These are phyloP conservation scores for Medicago arabica DNA, from an alignment of 306 rosid genomes.

Conservation along the genomic window DNA sequence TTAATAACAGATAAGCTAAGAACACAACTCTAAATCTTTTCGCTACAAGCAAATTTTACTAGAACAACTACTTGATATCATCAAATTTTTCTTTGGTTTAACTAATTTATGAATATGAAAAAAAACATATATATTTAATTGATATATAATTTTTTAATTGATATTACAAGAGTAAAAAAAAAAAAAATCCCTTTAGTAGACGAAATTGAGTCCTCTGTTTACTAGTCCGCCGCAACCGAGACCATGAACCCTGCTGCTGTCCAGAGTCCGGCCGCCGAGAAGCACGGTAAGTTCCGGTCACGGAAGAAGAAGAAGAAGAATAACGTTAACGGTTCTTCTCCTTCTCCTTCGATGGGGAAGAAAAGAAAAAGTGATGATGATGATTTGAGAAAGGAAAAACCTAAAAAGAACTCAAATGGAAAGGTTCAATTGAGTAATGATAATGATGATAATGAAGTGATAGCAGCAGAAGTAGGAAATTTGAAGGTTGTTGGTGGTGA, in stretches of 20 bases:
- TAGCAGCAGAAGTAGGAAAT: conserved; percentile 16
- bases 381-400: conserved; percentile 44
- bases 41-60: too few species aligned
- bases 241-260: not conserved
- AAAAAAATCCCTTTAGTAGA: too few species aligned
- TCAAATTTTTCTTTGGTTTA: too few species aligned
- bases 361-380: conserved; percentile 54
- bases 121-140: too few species aligned
- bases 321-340: not conserved
- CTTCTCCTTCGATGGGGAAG: conserved; percentile 46
- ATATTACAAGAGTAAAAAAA: too few species aligned
- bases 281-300: too few species aligned
- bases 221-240: conserved; percentile 5
- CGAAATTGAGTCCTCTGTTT: not conserved
- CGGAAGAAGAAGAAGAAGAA: too few species aligned
- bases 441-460: conserved; percentile 44
- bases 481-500: not conserved
- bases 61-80: too few species aligned
- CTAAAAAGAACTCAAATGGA: conserved; percentile 25
- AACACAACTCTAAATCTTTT: too few species aligned
- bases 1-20: too few species aligned
- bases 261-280: not conserved
- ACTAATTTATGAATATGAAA: too few species aligned
- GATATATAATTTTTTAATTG: too few species aligned
- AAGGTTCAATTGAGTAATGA: conserved; percentile 38